Evolutionary conservation across 306 rosid genomes (phyloP).

Genomic region (Sphenostylis stenocarpa): DNA sequence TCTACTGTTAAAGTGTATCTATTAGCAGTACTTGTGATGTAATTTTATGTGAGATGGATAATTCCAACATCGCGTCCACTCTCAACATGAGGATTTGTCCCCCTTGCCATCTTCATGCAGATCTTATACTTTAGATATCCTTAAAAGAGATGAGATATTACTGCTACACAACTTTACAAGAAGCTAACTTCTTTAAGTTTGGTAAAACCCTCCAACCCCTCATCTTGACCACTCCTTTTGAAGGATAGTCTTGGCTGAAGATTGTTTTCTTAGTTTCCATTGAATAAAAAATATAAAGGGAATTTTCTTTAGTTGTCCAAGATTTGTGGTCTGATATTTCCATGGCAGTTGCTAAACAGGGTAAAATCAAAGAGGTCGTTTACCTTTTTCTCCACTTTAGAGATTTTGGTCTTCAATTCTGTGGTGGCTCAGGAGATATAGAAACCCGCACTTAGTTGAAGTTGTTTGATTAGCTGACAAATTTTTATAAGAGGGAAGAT

Average conservation of each 20-base stretch:
- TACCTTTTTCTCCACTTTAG: background rate
- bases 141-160: no score
- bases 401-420: background rate
- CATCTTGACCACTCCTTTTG: no score
- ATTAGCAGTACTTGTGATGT: background rate
- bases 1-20: background rate
- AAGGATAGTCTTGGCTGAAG: no score
- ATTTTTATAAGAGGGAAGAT: background rate
- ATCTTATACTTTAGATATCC: no score
- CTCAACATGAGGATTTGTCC: no score
- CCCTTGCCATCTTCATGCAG: no score
- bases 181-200: no score
- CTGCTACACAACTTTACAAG: no score
- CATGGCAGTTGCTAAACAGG: background rate
- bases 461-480: no score
- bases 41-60: background rate
- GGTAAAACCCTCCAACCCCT: no score
- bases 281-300: background rate
- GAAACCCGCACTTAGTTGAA: background rate
- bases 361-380: background rate
- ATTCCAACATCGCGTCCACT: no score
- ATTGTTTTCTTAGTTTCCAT: no score
- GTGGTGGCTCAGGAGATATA: background rate
- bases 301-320: background rate
- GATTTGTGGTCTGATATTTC: background rate